Evolutionary conservation across 495 filamentous ascomycete species (phyloP).

Genomic region (Penicillium canariense): DNA sequence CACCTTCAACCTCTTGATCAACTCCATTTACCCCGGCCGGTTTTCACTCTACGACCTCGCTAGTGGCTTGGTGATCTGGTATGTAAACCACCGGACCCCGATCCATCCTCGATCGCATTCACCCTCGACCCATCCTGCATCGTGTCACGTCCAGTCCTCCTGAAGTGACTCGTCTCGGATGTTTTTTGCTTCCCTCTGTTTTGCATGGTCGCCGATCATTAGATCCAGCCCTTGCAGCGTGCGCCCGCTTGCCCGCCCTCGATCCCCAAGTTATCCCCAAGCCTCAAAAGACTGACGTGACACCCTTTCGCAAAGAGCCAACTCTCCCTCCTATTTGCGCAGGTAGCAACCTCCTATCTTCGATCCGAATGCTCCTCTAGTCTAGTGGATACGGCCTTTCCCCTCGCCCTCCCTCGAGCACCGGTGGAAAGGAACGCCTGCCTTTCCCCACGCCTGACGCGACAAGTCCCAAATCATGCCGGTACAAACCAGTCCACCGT

Average conservation of each 20-base stretch:
- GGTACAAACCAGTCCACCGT: slow-evolving; percentile 46
- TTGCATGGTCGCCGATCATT: slow-evolving; percentile 26
- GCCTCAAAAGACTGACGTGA: slow-evolving; percentile 22
- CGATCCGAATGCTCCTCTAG: slow-evolving; percentile 22
- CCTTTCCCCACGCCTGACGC: slow-evolving; percentile 6
- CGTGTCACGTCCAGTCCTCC: neutral
- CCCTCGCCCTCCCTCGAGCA: slow-evolving; percentile 6
- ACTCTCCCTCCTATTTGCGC: slow-evolving; percentile 36
- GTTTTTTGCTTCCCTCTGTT: slow-evolving; percentile 3
- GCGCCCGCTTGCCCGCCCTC: slow-evolving; percentile 11
- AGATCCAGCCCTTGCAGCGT: slow-evolving; percentile 24
- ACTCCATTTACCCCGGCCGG: too few relatives aligned
- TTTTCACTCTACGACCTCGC: neutral
- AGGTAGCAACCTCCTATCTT: slow-evolving; percentile 40
- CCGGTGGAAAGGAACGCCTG: slow-evolving; percentile 8
- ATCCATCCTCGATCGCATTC: neutral
- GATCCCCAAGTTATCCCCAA: slow-evolving; percentile 17
- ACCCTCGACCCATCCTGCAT: neutral
- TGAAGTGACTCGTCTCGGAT: neutral
- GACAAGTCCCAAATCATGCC: slow-evolving; percentile 35
- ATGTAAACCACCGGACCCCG: slow-evolving; percentile 15
- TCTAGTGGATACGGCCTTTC: slow-evolving; percentile 5
- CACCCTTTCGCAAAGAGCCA: slow-evolving; percentile 28
- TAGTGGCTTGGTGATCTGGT: slow-evolving; percentile 18
- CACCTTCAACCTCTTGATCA: neutral